Evolutionary conservation across 257 asterid genomes (phyloP), one percentile per base, ranked within the genome.

Genomic region (Voacanga thouarsii): DNA sequence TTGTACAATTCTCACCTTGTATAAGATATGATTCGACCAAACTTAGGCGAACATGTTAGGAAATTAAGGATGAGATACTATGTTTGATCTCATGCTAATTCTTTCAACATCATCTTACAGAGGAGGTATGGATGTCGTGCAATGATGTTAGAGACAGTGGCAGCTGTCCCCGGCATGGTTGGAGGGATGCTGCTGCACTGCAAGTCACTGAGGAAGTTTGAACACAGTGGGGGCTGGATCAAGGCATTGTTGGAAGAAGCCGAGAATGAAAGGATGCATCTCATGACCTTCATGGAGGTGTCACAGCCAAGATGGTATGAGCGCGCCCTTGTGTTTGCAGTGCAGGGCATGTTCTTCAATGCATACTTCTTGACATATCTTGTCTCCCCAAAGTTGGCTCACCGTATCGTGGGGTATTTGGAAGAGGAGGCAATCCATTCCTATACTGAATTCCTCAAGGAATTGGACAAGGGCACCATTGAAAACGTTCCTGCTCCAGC

Each of bases 401-500:
- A 92, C 66, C 93, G 94, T 2, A 84, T 89, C 0, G 92, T 88
- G 43, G 96, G 98, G 0, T 93, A 91, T 83, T 78, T 93, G 84
- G 93, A 90, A 74, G 96, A 90, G 75, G 92, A 89, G 7, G 96
- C 96, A 28, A 83, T 90, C 47, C 92, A 90, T 50, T 90, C 96
- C 0, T 90, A 89, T 67, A 88, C 90, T 0, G 96, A 90, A 84
- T 90, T 90, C 79, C 82, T 78, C 33, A 85, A 80, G 69, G 92
- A 89, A 68, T 76, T 78, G 78, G 98, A 92, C 81, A 89, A 88
- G 33, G 98, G 98, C 19, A 88, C 39, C 59, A 90, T 92, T 4
- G 85, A 89, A 81, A 94, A 94, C 26, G 96, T 92, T 0, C 96
- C 97, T 0, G 97, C 98, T 16, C 98, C 97, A 0, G 97, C 97